phyloP scores from a whole-genome alignment of 2,329 filamentous ascomycete genomes.

The Parastagonospora avenae region DNA sequence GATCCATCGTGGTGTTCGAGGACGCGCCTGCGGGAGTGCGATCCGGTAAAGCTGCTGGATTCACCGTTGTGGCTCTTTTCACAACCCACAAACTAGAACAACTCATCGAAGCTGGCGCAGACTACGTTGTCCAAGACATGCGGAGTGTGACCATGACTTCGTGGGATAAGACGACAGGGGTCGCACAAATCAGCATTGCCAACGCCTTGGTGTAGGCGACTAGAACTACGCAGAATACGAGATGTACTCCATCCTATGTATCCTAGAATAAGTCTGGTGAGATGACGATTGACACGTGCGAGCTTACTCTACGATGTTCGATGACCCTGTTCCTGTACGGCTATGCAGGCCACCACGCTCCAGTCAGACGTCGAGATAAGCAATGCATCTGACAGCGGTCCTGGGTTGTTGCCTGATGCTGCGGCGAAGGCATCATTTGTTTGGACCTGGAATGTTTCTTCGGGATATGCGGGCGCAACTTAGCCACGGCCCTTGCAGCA shows the following conservation, averaged over 20 bases:
- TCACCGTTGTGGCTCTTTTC: conserved; percentile 79
- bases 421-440: conserved; percentile 20
- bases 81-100: conserved; percentile 81
- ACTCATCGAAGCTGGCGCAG: conserved; percentile 75
- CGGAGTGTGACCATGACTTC: conserved; percentile 69
- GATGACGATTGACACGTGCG: not conserved
- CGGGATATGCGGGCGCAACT: conserved; percentile 25
- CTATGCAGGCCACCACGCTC: conserved; percentile 15
- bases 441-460: conserved; percentile 2
- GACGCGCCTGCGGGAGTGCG: conserved; percentile 86
- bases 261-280: not conserved
- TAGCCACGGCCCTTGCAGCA: conserved; percentile 14
- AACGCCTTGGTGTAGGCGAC: conserved; percentile 57
- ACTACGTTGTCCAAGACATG: conserved; percentile 85
- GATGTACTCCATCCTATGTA: conserved; percentile 3
- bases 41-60: conserved; percentile 84
- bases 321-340: conserved; percentile 2
- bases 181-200: conserved; percentile 69
- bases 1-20: conserved; percentile 75
- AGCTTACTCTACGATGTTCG: not conserved
- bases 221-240: conserved; percentile 9
- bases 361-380: conserved; percentile 21
- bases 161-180: conserved; percentile 59
- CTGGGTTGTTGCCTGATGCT: conserved; percentile 23
- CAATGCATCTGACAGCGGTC: conserved; percentile 16